Conservation (phyloP, 2,329 filamentous ascomycete genomes). For the Orbilia oligospora region DNA sequence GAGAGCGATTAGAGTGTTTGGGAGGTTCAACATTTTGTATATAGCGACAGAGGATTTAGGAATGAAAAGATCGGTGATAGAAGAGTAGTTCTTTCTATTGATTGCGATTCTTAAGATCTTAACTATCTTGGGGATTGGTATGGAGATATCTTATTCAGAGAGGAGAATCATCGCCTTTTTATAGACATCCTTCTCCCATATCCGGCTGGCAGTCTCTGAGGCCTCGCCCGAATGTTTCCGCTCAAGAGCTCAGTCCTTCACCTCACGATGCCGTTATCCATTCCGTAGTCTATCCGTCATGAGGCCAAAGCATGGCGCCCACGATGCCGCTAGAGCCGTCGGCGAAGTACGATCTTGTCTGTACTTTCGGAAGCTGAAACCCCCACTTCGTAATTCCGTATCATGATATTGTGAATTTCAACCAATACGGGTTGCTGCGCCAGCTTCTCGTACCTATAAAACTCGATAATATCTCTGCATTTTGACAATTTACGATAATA, state of each 20-base stretch:
- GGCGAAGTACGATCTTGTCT: slow-evolving; percentile 4
- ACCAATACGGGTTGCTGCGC: slow-evolving; percentile 34
- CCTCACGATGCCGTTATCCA: background rate
- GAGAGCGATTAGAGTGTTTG: slow-evolving; percentile 18
- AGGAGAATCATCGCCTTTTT: slow-evolving; percentile 18
- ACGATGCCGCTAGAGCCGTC: slow-evolving; percentile 27
- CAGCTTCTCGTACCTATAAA: slow-evolving; percentile 20
- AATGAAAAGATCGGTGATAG: background rate
- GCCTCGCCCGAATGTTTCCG: background rate
- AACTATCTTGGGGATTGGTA: background rate
- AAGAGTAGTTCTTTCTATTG: background rate
- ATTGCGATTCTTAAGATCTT: background rate
- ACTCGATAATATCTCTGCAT: slow-evolving; percentile 15
- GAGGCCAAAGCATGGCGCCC: background rate
- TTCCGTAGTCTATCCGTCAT: slow-evolving; percentile 20
- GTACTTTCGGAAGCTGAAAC: slow-evolving; percentile 21
- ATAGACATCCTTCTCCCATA: background rate
- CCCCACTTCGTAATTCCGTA: slow-evolving; percentile 54
- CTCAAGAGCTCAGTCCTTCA: background rate
- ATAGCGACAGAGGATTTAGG: background rate
- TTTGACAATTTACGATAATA: slow-evolving; percentile 11
- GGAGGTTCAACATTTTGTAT: slow-evolving; percentile 11
- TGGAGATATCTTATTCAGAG: background rate
- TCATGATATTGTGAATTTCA: slow-evolving; percentile 3
- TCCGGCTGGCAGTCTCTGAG: background rate